Evolutionary conservation across 345 rosid species (phyloP), one percentile per base, ranked within the genome.

Genomic region (Gynandropsis gynandra): DNA sequence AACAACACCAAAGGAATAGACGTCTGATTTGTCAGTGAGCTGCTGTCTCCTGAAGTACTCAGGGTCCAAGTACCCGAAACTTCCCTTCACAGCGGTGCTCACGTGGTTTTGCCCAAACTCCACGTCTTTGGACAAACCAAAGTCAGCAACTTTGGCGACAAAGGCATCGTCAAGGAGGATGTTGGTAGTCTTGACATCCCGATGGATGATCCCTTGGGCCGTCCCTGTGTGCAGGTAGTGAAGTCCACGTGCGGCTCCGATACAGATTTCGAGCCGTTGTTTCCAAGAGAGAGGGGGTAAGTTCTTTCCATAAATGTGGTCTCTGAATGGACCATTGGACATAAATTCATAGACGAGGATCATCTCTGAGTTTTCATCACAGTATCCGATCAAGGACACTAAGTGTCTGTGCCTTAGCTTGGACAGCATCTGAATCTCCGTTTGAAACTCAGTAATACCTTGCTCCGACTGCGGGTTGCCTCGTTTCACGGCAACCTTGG

Each of bases 391-490:
- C 65, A 84, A 67, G 6, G 94, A 84, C 45, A 84, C 94, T 42
- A 84, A 68, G 57, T 84, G 94, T 61, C 94, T 77, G 19, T 84
- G 94, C 56, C 94, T 81, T 0, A 84, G 80, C 72, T 84, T 84
- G 17, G 94, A 84, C 33, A 84, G 31, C 89, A 84, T 84, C 40
- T 84, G 94, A 31, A 84, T 84, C 69, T 84, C 89, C 31, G 89
- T 84, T 33, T 84, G 77, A 35, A 84, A 84, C 63, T 84, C 94
- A 9, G 76, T 84, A 63, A 84, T 79, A 6, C 94, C 94, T 60
- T 84, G 94, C 60, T 84, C 86, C 15, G 94, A 81, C 72, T 79
- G 84, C 0, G 86, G 89, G 63, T 84, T 84, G 2, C 94, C 94
- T 63, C 94, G 66, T 50, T 84, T 84, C 50, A 81, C 80, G 18